Base-by-base conservation (phyloP, 2,329 filamentous ascomycete genomes). In the Cercospora sesami region DNA sequence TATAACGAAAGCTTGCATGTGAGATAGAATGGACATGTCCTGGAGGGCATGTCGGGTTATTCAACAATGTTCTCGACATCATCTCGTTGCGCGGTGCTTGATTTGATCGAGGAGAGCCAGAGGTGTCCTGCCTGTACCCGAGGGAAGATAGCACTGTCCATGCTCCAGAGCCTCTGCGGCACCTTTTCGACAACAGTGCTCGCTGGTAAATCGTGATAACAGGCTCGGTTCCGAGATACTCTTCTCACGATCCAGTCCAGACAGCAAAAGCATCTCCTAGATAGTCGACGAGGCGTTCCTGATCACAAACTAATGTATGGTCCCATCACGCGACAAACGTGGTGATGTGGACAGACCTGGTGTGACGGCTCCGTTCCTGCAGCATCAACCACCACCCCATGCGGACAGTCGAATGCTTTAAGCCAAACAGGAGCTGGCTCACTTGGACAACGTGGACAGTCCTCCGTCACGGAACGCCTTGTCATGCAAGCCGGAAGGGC, bases 281-380 rank as follows among this genome's bases (percentile, higher is more conserved):
- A 21, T 31, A 30, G 26, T 62, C 18, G 21, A 60, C 58, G 39
- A 39, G 60, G 39, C 60, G 39, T 48, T 51, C 23, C 28, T n/a
- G 18, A 51, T 62, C 60, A 62, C 60, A 48, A 62, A 18, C 60
- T 53, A 64, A 57, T 33, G 62, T 59, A 53, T 59, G 55, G 55
- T 14, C 16, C 30, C 28, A 64, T 64, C 51, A 42, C 55, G 63
- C 48, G 31, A 55, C 23, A 39, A 31, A 65, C n/a, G 60, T 45
- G 62, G 63, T 65, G 63, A 63, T 61, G 30, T 53, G 59, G 63
- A 48, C 48, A 48, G 33, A 63, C 33, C 55, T 45, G 26, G 21
- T 62, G 42, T 63, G 53, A 48, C 66, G 42, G 59, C 57, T 42
- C 36, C 36, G 36, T 42, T 65, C 66, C 51, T 68, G 63, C 63